Base-by-base conservation (phyloP, 176 grass and related monocot genomes). In the Thalia dealbata region DNA sequence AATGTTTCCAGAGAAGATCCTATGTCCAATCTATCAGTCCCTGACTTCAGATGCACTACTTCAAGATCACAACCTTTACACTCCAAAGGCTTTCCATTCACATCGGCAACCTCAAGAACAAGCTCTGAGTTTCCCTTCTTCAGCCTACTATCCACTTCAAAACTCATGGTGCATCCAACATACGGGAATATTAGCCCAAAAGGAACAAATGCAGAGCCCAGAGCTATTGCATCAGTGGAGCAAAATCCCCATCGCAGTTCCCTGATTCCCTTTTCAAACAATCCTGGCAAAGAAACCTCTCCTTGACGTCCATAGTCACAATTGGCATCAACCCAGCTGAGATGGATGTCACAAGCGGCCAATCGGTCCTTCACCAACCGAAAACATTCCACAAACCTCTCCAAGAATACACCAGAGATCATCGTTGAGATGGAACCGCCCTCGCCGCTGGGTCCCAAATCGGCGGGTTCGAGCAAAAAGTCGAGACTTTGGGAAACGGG, bases 31-130 rank as follows among this genome's bases (percentile, higher is more conserved):
- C 72, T 23, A 77, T 41, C 72, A 21, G 11, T 52, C 10, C 26
- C 68, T 48, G 15, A 74, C 73, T 79, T 65, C 61, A 79, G 27
- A 84, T 80, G 30, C 67, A 80, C 27, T 25, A 88, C 65, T 74
- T 86, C 75, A 13, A 92, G 80, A 0, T 81, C 81, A 72, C 86
- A 92, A 61, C 67, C 35, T 79, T 79, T 88, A 75, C 89, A 86
- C 71, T 86, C 59, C 58, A 92, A 67, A 13, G 86, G 86, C 26
- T 88, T 82, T 27, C 76, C 83, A 46, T 83, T 51, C 35, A 84
- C 83, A 82, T 92, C 89, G 0, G 62, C 69, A 50, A 92, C 86
- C 72, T 83, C 81, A 69, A 92, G 56, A 25, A 86, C 68, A 30
- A 92, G 26, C 67, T 92, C 83, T 29, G 62, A 52, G 61, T 68